Evolutionary conservation across 2,329 filamentous ascomycete genomes (phyloP).

Genomic region (Hypoxylon sp.): DNA sequence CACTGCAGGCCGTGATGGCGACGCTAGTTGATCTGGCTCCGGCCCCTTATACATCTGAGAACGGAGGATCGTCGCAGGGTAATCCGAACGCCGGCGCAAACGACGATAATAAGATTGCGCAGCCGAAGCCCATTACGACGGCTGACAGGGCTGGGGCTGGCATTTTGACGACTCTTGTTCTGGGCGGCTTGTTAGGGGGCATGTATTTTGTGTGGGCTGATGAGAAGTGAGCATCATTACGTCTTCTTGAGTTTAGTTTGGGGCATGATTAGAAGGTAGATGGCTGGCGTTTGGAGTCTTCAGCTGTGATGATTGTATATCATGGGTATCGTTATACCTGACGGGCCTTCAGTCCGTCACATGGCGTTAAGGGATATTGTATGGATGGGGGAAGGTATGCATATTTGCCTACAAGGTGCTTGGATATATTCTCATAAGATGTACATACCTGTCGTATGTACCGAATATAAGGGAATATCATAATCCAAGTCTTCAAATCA

Average conservation of each 20-base stretch:
- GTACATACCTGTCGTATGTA: background rate
- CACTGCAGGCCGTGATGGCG: slow-evolving; percentile 65
- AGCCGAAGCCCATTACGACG: slow-evolving; percentile 47
- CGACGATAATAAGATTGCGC: slow-evolving; percentile 45
- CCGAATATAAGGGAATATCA: background rate
- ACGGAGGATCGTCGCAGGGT: slow-evolving; percentile 50
- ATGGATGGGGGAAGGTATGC: background rate
- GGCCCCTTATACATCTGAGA: slow-evolving; percentile 36
- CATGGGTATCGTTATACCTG: slow-evolving; percentile 15
- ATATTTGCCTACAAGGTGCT: background rate
- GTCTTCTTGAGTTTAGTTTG: slow-evolving; percentile 4
- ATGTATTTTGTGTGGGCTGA: slow-evolving; percentile 37
- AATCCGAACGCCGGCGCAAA: slow-evolving; percentile 48
- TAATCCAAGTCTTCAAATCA: background rate
- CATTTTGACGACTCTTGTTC: slow-evolving; percentile 48
- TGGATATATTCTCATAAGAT: slow-evolving; percentile 1
- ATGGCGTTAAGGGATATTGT: slow-evolving; percentile 6
- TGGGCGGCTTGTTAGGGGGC: slow-evolving; percentile 39
- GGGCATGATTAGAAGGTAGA: background rate
- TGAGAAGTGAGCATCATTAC: slow-evolving; percentile 17
- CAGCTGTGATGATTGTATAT: background rate
- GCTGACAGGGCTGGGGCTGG: slow-evolving; percentile 53
- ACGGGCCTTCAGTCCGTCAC: slow-evolving; percentile 1
- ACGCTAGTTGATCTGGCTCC: slow-evolving; percentile 56
- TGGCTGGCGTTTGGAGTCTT: slow-evolving; percentile 12